Percentiles rank a stretch among this genome's conserved stretches.
These are phyloP conservation scores for Nicotiana benthamiana DNA, from an alignment of 257 asterid genomes.

Conservation along the genomic window DNA sequence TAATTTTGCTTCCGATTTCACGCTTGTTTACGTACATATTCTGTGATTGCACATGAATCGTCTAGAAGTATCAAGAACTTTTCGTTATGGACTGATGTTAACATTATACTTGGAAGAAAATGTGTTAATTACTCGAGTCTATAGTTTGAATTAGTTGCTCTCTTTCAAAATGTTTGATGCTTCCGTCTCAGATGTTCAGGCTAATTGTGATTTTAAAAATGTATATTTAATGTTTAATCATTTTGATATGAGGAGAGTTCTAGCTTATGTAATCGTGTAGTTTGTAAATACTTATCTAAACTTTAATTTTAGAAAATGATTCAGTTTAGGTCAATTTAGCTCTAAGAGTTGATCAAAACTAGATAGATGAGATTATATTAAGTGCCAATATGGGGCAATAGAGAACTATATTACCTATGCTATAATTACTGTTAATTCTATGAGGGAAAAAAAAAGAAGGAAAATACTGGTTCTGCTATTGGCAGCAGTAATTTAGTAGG, in stretches of 20 bases:
- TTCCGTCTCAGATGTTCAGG: background rate
- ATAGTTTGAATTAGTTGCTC: background rate
- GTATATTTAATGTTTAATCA: background rate
- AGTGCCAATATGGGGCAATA: background rate
- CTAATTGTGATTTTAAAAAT: background rate
- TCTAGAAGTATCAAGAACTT: background rate
- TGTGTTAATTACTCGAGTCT: background rate
- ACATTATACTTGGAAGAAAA: background rate
- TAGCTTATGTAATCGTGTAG: background rate
- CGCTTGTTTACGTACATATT: background rate
- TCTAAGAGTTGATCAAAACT: background rate
- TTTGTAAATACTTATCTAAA: background rate
- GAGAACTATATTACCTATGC: no score
- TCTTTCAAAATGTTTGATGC: background rate
- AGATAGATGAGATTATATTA: background rate
- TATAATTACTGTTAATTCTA: no score
- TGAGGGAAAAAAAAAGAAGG: no score
- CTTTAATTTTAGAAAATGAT: no score
- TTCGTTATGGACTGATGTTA: background rate
- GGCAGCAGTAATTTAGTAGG: no score
- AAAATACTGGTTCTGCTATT: no score
- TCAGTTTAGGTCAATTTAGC: background rate
- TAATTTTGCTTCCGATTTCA: background rate
- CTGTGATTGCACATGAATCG: background rate
- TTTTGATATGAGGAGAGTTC: background rate